Evolutionary conservation across 2,329 filamentous ascomycete genomes (phyloP), one percentile per base, ranked within the genome.

Genomic region (Fusarium sp.): DNA sequence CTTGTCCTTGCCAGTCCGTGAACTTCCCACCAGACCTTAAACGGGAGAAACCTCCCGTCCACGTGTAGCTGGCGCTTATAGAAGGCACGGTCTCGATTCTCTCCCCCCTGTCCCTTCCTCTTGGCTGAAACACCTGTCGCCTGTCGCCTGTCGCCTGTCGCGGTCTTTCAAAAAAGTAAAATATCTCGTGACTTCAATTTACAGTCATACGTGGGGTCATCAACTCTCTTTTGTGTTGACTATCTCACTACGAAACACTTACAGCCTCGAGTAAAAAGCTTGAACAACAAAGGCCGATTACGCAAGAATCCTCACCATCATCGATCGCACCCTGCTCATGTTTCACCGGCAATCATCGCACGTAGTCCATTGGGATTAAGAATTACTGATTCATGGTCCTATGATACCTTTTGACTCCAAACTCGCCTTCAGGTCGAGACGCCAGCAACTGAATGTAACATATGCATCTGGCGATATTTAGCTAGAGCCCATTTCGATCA

Each of bases 61-160:
- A 64, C 16, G 20, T 59, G 48, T 57, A 49, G 26, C 16, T 31
- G 24, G 60, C 52, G 33, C 38, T 57, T 64, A 41, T 31, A n/a
- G 23, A 52, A 65, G 35, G 52, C 35, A 65, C 29, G 61, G 41
- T 39, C 50, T 64, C n/a, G 49, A 53, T 54, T 52, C 37, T 53
- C 35, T 28, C 35, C 5, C 50, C 29, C 55, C 33, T 44, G 35
- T 31, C 20, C 24, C 28, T 49, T 31, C 29, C 31, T 41, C 52
- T 56, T 44, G 26, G 62, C 50, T 69, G 66, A 69, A 69, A 69
- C 66, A 21, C 18, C 47, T 47, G 46, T 54, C 66, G 42, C 56
- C 52, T 69, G 46, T 61, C 41, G 42, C 29, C 20, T 46, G 46
- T 54, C 66, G 47, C 61, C 44, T 69, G 47, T 63, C 46, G 52